Evolutionary conservation across 257 asterid species (phyloP).

Genomic region (Salvia hispanica): DNA sequence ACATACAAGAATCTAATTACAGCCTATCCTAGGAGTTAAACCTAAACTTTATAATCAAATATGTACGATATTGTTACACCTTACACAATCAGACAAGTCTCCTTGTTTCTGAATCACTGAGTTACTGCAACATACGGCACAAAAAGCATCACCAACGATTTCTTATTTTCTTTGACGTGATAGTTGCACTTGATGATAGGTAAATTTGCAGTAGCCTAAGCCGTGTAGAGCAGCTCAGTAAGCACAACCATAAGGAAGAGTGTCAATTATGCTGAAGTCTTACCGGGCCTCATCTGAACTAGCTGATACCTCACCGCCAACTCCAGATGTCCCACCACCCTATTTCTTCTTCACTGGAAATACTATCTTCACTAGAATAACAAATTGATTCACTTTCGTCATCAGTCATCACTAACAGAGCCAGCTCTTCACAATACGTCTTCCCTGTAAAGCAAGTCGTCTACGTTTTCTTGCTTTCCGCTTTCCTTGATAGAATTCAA

Average conservation of each 20-base stretch:
- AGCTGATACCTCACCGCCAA: slow-evolving; percentile 61
- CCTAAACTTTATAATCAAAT: slow-evolving; percentile 6
- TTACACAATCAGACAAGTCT: slow-evolving; percentile 17
- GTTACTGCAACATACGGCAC: too few relatives aligned
- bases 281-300: slow-evolving; percentile 60
- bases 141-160: neutral
- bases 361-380: slow-evolving; percentile 58
- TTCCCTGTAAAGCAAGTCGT: slow-evolving; percentile 66
- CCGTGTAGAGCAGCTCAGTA: too few relatives aligned
- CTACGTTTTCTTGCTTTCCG: slow-evolving; percentile 80
- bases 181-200: too few relatives aligned
- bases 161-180: too few relatives aligned
- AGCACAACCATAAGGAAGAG: too few relatives aligned
- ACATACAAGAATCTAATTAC: slow-evolving; percentile 26
- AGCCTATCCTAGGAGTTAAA: slow-evolving; percentile 4
- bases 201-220: too few relatives aligned
- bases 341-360: slow-evolving; percentile 76
- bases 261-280: neutral
- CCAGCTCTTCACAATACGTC: slow-evolving; percentile 66
- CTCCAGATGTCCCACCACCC: slow-evolving; percentile 51
- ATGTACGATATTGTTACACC: slow-evolving; percentile 38
- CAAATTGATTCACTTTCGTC: slow-evolving; percentile 72
- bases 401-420: slow-evolving; percentile 69
- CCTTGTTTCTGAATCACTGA: too few relatives aligned
- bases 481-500: slow-evolving; percentile 73